Conservation (phyloP, 73 alveolate genomes). For the Symbiodinium natans region DNA sequence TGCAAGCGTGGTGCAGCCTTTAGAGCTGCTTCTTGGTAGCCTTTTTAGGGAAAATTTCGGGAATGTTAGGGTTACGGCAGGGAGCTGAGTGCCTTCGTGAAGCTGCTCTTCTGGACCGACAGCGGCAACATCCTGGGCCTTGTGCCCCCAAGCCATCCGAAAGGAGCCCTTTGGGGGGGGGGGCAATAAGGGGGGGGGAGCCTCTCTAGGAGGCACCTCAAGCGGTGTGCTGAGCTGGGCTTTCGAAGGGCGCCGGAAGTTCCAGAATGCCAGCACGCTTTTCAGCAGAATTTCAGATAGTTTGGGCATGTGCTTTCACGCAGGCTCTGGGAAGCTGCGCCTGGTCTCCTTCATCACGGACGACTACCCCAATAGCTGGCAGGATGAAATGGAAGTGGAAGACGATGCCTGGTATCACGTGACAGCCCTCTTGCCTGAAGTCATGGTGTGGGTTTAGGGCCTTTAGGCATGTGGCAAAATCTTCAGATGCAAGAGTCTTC, state of each 20-base stretch:
- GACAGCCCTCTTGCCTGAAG: no score
- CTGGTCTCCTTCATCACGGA: not conserved
- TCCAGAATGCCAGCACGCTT: no score
- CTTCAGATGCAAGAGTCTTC: no score
- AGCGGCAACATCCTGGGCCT: not conserved
- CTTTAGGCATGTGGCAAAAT: no score
- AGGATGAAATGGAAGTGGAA: not conserved
- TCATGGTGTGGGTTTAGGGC: no score
- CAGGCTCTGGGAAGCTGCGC: not conserved
- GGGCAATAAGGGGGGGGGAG: no score
- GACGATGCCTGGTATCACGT: not conserved
- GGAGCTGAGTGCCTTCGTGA: not conserved
- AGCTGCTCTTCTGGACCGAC: constrained; percentile 18
- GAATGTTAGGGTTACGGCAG: not conserved
- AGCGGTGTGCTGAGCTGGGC: no score
- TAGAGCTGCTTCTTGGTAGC: not conserved
- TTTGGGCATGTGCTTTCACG: no score
- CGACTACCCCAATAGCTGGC: constrained; percentile 7
- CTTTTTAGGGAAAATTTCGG: not conserved
- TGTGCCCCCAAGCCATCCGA: not conserved
- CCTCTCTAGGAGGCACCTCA: not conserved
- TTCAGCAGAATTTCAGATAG: no score
- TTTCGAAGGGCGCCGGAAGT: no score
- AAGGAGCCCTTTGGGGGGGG: constrained; percentile 1
- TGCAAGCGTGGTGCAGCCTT: not conserved